Evolutionary conservation across 2,329 filamentous ascomycete species (phyloP).

Genomic region (Rhytidhysteron rufulum): DNA sequence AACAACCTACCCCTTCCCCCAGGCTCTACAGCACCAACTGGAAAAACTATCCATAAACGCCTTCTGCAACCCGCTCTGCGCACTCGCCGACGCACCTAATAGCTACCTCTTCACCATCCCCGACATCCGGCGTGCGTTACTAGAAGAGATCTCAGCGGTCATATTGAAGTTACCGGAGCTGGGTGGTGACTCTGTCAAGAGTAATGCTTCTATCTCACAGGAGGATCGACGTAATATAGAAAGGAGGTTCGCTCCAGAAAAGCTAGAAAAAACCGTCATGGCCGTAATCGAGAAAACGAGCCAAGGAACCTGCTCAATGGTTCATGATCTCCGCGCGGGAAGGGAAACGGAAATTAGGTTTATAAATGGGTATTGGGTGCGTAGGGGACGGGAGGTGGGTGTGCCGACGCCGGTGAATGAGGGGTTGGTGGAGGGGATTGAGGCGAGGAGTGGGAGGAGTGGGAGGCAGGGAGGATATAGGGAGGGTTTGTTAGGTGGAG

Average conservation of each 20-base stretch:
- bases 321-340: too few species aligned
- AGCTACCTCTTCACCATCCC: constrained; percentile 6
- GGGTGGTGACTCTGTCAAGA: constrained; percentile 2
- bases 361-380: too few species aligned
- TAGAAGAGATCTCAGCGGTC: constrained; percentile 7
- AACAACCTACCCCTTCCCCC: constrained; percentile 3
- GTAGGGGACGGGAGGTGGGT: constrained; percentile 3
- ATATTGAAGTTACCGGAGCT: constrained; percentile 6
- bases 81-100: constrained; percentile 4
- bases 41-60: constrained; percentile 5
- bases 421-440: constrained; percentile 4
- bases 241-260: constrained; percentile 1
- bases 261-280: constrained; percentile 3
- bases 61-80: constrained; percentile 7
- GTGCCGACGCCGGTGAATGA: constrained; percentile 7
- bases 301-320: too few species aligned
- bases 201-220: too few species aligned
- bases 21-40: constrained; percentile 2
- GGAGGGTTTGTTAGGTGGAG: too few species aligned
- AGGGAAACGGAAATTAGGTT: too few species aligned
- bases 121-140: constrained; percentile 3
- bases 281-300: too few species aligned
- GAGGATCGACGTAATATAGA: too few species aligned
- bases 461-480: too few species aligned
- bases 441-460: too few species aligned